These are phyloP conservation scores for Aspergillus quadrilineatus DNA, from an alignment of 2,329 filamentous ascomycete species.

Conservation along the genomic window DNA sequence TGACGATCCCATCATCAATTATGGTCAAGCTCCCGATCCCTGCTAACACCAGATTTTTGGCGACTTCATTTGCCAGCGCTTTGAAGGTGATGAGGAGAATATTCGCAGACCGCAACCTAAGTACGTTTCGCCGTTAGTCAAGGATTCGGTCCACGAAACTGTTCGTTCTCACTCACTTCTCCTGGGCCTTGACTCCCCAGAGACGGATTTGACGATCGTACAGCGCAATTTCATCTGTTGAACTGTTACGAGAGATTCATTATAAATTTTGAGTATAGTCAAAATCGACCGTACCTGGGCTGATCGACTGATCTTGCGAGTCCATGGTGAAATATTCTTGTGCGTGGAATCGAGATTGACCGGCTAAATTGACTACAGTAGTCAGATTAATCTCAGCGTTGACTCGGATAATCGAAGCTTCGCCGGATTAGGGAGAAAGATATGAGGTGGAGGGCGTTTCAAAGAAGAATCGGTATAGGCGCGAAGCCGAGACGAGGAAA, in stretches of 20 bases:
- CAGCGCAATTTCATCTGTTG: constrained; percentile 84
- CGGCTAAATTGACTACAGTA: no score
- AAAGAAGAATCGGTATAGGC: neutral
- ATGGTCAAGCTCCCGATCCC: constrained; percentile 89
- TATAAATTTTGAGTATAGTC: neutral
- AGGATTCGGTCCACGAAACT: neutral
- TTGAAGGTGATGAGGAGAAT: constrained; percentile 86
- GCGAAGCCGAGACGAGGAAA: neutral
- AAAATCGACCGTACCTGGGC: constrained; percentile 30
- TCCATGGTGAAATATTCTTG: constrained; percentile 10
- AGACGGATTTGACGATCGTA: constrained; percentile 97
- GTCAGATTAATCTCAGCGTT: no score
- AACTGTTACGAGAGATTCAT: constrained; percentile 7
- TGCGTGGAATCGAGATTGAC: neutral
- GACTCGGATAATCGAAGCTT: neutral
- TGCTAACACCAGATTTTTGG: constrained; percentile 94
- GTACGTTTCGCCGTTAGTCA: neutral
- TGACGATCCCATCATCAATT: constrained; percentile 73
- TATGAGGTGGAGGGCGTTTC: neutral
- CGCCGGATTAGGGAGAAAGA: neutral
- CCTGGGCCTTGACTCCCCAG: constrained; percentile 94
- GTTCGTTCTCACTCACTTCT: constrained; percentile 53
- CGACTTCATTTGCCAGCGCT: constrained; percentile 87
- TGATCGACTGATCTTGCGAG: constrained; percentile 16
- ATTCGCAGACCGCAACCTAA: constrained; percentile 79